phyloP scores from a whole-genome alignment of 2,329 filamentous ascomycete species.

The Periconia digitata region DNA sequence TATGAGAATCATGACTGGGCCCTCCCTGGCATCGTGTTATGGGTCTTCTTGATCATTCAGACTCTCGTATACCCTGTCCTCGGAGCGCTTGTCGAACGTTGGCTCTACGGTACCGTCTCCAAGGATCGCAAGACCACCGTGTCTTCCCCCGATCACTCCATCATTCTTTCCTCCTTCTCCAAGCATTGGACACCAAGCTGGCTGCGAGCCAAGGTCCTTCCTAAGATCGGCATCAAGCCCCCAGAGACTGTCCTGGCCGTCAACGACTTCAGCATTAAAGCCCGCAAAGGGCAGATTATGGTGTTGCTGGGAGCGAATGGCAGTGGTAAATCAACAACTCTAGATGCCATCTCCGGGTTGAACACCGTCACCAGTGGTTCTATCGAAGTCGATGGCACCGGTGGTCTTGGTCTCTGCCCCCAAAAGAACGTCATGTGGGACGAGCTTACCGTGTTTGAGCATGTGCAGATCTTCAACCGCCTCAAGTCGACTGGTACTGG shows the following conservation, averaged over 20 bases:
- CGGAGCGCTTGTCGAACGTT: conserved; percentile 72
- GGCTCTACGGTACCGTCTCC: conserved; percentile 73
- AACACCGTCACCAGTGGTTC: conserved; percentile 74
- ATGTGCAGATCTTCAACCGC: conserved; percentile 79
- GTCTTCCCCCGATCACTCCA: conserved; percentile 53
- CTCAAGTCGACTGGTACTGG: conserved; percentile 63
- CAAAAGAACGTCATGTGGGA: conserved; percentile 96
- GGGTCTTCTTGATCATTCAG: conserved; percentile 76
- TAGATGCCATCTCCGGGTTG: conserved; percentile 84
- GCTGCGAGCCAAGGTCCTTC: conserved; percentile 54
- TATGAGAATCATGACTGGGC: conserved; percentile 54
- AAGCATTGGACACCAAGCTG: conserved; percentile 74
- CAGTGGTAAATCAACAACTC: conserved; percentile 84
- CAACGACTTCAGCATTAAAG: conserved; percentile 69
- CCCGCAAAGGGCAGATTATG: conserved; percentile 78
- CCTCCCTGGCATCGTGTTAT: conserved; percentile 73
- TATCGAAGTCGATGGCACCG: conserved; percentile 76
- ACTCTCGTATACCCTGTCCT: conserved; percentile 76
- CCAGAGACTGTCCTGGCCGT: conserved; percentile 77
- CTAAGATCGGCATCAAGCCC: conserved; percentile 50
- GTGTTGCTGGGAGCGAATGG: conserved; percentile 88
- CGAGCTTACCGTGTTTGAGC: conserved; percentile 81
- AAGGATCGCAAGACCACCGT: conserved; percentile 49
- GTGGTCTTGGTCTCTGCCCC: conserved; percentile 82
- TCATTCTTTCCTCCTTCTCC: conserved; percentile 71